These are phyloP conservation scores for Ambrosiella cleistominuta DNA, from an alignment of 2,329 filamentous ascomycete species.

Conservation along the genomic window DNA sequence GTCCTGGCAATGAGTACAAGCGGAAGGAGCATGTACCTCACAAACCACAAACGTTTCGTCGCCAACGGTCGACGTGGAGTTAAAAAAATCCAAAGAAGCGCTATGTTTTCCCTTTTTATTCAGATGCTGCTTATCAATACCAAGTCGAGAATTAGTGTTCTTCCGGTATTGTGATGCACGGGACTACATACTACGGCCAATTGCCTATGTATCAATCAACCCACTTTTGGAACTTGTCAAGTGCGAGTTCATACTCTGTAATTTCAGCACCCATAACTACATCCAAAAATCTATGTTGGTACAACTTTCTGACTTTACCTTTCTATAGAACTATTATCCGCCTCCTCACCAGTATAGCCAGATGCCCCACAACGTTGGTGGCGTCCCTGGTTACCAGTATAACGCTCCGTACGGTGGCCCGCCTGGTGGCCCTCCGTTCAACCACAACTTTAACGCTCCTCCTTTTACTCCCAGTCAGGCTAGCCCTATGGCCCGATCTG, in stretches of 20 bases:
- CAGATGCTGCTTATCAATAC: not conserved
- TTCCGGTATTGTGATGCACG: not conserved
- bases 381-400: slow-evolving; percentile 25
- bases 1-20: too few relatives aligned
- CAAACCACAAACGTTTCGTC: too few relatives aligned
- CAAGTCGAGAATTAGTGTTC: not conserved
- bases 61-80: too few relatives aligned
- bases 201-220: not conserved
- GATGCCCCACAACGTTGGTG: slow-evolving; percentile 10
- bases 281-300: not conserved
- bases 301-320: not conserved
- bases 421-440: slow-evolving; percentile 25
- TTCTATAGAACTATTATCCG: not conserved
- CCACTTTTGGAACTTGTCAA: not conserved
- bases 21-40: too few relatives aligned
- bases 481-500: slow-evolving; percentile 65
- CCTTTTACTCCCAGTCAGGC: slow-evolving; percentile 20
- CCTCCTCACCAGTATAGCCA: not conserved
- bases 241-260: not conserved
- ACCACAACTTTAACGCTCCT: slow-evolving; percentile 14
- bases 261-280: not conserved
- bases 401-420: slow-evolving; percentile 30
- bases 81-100: too few relatives aligned
- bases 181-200: not conserved
- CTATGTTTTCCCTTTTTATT: too few relatives aligned